Base-by-base conservation (phyloP, 345 rosid species). In the Lepidium africanum region DNA sequence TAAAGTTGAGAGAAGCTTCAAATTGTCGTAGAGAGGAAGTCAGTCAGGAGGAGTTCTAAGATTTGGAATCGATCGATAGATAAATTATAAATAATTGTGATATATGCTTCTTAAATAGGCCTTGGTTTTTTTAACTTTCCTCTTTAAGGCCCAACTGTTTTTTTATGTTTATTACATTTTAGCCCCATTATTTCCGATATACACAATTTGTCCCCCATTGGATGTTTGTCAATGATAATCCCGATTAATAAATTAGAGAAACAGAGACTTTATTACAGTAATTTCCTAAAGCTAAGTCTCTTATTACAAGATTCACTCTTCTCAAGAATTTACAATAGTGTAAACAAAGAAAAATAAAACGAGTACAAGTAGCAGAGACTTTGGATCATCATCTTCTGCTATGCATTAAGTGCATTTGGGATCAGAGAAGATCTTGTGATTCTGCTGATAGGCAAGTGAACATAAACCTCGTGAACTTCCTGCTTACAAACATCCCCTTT, bases 381-480 rank as follows among this genome's bases (percentile, higher is more conserved):
- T 15, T 58, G 43, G n/a, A 46, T 49, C 40, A 46, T 40, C 33
- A 30, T 67, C 6, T 38, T 17, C 49, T 41, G 51, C 79, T 77
- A 92, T 40, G 74, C 88, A 80, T 53, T 76, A 7, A 71, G 57
- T 41, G 81, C 70, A 46, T 63, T 58, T 0, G 86, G 80, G 41
- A 70, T 63, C 23, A 66, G 59, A 3, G 82, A 9, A 1, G 86
- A 45, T 70, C 87, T 82, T 35, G 75, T 59, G 80, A 78, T 90
- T 79, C 92, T 72, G 65, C 86, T 86, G 72, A 84, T 75, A 3
- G 95, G 97, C 40, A 94, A 78, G 25, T 80, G 83, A 61, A 84
- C 87, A 59, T 94, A 94, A 19, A 94, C 95, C 70, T 88, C 96
- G 35, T 94, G 95, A 63, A 88, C 95, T 54, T 90, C 91, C 54